Percentiles rank a stretch among this genome's conserved stretches.
Conservation (phyloP, 441 rosid species). For the Erysimum pusillum region DNA sequence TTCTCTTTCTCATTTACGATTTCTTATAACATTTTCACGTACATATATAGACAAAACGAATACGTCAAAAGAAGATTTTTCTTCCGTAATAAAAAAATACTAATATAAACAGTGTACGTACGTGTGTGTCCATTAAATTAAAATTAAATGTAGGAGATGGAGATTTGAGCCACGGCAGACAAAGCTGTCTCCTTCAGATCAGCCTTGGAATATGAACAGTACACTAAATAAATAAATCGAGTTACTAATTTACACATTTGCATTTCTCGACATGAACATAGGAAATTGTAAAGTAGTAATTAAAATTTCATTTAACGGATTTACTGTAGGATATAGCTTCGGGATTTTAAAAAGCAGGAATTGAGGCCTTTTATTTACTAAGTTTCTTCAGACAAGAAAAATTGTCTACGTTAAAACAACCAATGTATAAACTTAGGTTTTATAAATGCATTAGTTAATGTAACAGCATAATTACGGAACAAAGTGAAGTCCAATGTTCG, state of each 20-base stretch:
- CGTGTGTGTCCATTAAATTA: constrained; percentile 41
- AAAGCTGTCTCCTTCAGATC: constrained; percentile 65
- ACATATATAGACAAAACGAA: constrained; percentile 39
- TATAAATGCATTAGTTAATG: constrained; percentile 34
- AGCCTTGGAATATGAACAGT: constrained; percentile 64
- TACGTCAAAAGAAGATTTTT: constrained; percentile 34
- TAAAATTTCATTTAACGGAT: constrained; percentile 20
- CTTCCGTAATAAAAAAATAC: neutral
- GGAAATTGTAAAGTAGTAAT: constrained; percentile 43
- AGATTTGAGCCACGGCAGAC: constrained; percentile 70
- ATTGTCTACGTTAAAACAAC: constrained; percentile 34
- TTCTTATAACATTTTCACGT: constrained; percentile 21
- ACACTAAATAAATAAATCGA: constrained; percentile 20
- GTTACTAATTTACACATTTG: constrained; percentile 41
- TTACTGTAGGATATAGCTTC: constrained; percentile 28
- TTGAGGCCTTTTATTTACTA: constrained; percentile 29
- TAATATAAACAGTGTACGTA: constrained; percentile 33
- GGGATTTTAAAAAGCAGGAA: constrained; percentile 46
- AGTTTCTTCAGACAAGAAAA: constrained; percentile 25
- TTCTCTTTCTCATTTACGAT: neutral
- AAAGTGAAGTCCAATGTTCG: constrained; percentile 45
- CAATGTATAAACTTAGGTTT: constrained; percentile 42
- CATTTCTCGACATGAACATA: constrained; percentile 57
- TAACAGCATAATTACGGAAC: constrained; percentile 42
- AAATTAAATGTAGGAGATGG: constrained; percentile 42